Evolutionary conservation across 2,329 filamentous ascomycete species (phyloP).

Genomic region (Sporothrix curviconia): DNA sequence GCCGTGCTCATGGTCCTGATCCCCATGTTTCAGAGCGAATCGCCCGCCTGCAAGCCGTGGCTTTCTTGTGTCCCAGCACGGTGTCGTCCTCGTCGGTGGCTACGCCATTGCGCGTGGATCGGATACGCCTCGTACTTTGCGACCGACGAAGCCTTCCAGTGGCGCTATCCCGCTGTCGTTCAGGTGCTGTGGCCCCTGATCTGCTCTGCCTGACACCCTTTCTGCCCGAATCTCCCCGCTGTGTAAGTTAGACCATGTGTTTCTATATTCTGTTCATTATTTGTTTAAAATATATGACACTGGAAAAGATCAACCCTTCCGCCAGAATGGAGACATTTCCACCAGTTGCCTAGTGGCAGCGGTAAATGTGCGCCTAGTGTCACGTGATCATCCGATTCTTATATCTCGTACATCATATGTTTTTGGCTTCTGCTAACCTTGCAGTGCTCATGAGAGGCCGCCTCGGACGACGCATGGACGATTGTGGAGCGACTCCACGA

Average conservation of each 20-base stretch:
- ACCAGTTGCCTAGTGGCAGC: too few relatives aligned
- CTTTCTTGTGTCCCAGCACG: conserved; percentile 27
- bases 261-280: too few relatives aligned
- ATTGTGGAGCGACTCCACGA: background rate
- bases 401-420: too few relatives aligned
- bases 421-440: too few relatives aligned
- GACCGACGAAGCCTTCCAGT: conserved; percentile 28
- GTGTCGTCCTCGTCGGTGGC: background rate
- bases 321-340: too few relatives aligned
- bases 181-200: conserved; percentile 35
- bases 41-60: conserved; percentile 25
- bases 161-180: conserved; percentile 38
- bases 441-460: background rate
- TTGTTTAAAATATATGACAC: too few relatives aligned
- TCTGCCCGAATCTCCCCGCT: conserved; percentile 10
- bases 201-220: conserved; percentile 21
- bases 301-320: too few relatives aligned
- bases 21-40: conserved; percentile 25
- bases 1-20: conserved; percentile 23
- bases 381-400: too few relatives aligned
- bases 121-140: conserved; percentile 32
- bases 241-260: too few relatives aligned
- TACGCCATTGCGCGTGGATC: conserved; percentile 22
- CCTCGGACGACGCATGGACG: background rate
- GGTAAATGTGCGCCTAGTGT: too few relatives aligned